phyloP scores from a whole-genome alignment of 148 eudicot species.

The Fagopyrum tataricum region DNA sequence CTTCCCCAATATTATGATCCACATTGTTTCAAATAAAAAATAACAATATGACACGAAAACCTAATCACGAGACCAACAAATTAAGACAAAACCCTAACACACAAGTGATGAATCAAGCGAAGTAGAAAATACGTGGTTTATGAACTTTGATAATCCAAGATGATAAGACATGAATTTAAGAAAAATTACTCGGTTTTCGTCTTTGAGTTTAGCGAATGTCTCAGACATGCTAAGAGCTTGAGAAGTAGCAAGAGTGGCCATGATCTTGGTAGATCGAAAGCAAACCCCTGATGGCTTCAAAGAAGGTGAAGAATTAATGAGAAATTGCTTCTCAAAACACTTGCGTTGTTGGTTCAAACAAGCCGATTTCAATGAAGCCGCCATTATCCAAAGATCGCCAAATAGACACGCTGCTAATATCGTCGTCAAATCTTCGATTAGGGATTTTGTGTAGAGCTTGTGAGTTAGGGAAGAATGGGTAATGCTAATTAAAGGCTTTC shows the following conservation, averaged over 20 bases:
- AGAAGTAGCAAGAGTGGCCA: slow-evolving; percentile 48
- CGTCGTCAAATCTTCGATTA: not conserved
- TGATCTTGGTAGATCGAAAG: slow-evolving; percentile 19
- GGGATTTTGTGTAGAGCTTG: not conserved
- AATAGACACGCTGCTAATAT: not conserved
- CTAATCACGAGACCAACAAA: too few species aligned
- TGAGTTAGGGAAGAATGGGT: not conserved
- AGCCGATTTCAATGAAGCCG: slow-evolving; percentile 32
- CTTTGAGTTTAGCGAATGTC: slow-evolving; percentile 56
- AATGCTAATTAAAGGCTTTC: not conserved
- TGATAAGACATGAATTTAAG: not conserved
- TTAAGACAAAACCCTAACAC: not conserved
- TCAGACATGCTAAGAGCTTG: slow-evolving; percentile 44
- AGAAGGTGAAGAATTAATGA: slow-evolving; percentile 8
- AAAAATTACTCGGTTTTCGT: slow-evolving; percentile 49
- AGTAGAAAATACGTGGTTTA: not conserved
- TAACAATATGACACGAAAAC: too few species aligned
- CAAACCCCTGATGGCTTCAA: slow-evolving; percentile 9
- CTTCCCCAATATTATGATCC: too few species aligned
- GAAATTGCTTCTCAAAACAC: slow-evolving; percentile 18
- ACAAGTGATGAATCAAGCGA: not conserved
- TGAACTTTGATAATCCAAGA: not conserved
- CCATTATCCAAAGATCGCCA: slow-evolving; percentile 16
- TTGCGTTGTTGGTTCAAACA: slow-evolving; percentile 28
- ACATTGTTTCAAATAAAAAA: too few species aligned